These are phyloP conservation scores for Hygrocybe coccinea DNA, from an alignment of 768 basidiomycete species.

Conservation along the genomic window DNA sequence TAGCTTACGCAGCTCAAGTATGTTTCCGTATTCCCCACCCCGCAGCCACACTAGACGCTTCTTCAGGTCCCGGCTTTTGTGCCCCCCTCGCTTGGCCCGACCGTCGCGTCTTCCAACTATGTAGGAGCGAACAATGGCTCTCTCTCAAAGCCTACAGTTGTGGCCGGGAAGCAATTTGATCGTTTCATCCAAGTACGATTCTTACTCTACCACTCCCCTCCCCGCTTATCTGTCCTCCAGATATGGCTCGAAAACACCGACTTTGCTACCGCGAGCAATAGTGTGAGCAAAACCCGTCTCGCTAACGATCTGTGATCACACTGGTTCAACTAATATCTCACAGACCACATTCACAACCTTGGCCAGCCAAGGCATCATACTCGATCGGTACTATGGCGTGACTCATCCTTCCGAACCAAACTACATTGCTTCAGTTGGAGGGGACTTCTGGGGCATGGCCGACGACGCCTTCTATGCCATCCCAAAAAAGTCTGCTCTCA, in stretches of 20 bases:
- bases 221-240: not conserved
- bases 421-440: slow-evolving; percentile 46
- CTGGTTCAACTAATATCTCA: not conserved
- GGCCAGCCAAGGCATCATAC: slow-evolving; percentile 45
- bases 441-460: slow-evolving; percentile 49
- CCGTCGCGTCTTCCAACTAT: not conserved
- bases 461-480: slow-evolving; percentile 38
- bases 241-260: slow-evolving; percentile 67
- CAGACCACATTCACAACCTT: slow-evolving; percentile 31
- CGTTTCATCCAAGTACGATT: slow-evolving; percentile 1
- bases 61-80: not conserved
- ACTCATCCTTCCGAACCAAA: slow-evolving; percentile 64
- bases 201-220: not conserved
- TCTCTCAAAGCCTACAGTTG: not conserved
- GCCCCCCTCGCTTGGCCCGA: not conserved
- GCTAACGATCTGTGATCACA: not conserved
- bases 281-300: slow-evolving; percentile 12
- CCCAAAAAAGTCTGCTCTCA: too few relatives aligned
- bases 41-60: not conserved
- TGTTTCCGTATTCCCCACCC: too few relatives aligned
- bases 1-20: too few relatives aligned
- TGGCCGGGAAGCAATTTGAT: not conserved
- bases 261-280: slow-evolving; percentile 30
- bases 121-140: slow-evolving; percentile 1
- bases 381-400: slow-evolving; percentile 43